Percentiles rank a stretch among this genome's conserved stretches.
Conservation (phyloP, 2,329 filamentous ascomycete species). For the Ophiocordyceps polyrhachis-furcata region DNA sequence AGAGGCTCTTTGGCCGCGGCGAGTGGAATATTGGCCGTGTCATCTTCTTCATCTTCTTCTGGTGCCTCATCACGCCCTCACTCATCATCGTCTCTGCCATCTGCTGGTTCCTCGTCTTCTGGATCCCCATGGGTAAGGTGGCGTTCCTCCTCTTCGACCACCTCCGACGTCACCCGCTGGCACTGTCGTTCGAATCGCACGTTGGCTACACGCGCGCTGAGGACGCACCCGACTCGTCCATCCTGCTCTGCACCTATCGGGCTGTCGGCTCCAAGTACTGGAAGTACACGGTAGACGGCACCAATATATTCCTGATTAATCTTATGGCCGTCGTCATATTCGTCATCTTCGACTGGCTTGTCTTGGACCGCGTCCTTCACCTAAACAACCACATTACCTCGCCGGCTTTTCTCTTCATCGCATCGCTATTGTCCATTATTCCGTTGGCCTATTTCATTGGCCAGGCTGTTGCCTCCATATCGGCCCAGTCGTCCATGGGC, state of each 20-base stretch:
- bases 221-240: constrained; percentile 59
- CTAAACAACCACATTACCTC: constrained; percentile 59
- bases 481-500: constrained; percentile 96
- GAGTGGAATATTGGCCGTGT: constrained; percentile 91
- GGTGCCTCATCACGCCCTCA: constrained; percentile 72
- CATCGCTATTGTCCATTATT: constrained; percentile 80
- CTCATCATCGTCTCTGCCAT: constrained; percentile 71
- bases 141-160: constrained; percentile 81
- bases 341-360: constrained; percentile 79
- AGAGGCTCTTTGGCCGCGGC: constrained; percentile 65
- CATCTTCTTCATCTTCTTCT: constrained; percentile 93
- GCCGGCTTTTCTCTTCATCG: constrained; percentile 68
- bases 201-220: constrained; percentile 52
- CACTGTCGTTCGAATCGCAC: constrained; percentile 83
- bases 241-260: constrained; percentile 90
- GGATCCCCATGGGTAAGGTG: constrained; percentile 96
- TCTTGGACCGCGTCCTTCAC: constrained; percentile 51
- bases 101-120: constrained; percentile 95
- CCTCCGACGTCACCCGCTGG: constrained; percentile 77
- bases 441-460: constrained; percentile 96
- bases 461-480: constrained; percentile 94
- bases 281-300: constrained; percentile 98
- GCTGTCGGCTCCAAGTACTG: constrained; percentile 90
- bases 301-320: constrained; percentile 98
- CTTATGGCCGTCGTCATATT: constrained; percentile 86